Evolutionary conservation across 2,329 filamentous ascomycete genomes (phyloP).

Genomic region (Venturia asperata): DNA sequence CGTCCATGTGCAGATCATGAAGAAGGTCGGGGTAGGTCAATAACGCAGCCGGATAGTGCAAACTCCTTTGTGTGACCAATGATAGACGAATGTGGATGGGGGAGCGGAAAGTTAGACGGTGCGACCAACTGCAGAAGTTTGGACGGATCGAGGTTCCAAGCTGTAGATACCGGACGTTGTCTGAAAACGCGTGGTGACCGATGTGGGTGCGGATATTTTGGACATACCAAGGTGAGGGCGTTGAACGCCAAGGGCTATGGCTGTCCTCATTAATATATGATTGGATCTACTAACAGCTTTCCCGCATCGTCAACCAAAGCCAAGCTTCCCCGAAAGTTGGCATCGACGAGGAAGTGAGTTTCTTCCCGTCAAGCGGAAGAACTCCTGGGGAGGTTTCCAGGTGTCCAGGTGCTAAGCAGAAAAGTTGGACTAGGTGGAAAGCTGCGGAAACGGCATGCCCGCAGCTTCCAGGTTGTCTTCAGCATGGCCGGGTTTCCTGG

Average conservation of each 20-base stretch:
- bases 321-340: neutral
- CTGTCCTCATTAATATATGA: neutral
- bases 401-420: too few species aligned
- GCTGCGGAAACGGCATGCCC: too few species aligned
- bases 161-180: neutral
- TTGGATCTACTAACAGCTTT: neutral
- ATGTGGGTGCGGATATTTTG: neutral
- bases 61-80: neutral
- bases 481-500: too few species aligned
- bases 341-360: neutral
- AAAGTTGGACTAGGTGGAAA: too few species aligned
- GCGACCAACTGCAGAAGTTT: neutral
- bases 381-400: neutral
- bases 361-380: neutral
- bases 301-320: neutral
- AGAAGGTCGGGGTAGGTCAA: neutral
- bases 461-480: too few species aligned
- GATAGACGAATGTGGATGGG: neutral
- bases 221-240: neutral
- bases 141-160: neutral
- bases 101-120: neutral
- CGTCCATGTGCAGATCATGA: slow-evolving; percentile 1
- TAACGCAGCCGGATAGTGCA: neutral
- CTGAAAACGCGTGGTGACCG: neutral
- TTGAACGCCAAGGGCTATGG: neutral